These are phyloP conservation scores for Apiotrichum domesticum DNA, from an alignment of 1,284 basidiomycete genomes.

Conservation along the genomic window DNA sequence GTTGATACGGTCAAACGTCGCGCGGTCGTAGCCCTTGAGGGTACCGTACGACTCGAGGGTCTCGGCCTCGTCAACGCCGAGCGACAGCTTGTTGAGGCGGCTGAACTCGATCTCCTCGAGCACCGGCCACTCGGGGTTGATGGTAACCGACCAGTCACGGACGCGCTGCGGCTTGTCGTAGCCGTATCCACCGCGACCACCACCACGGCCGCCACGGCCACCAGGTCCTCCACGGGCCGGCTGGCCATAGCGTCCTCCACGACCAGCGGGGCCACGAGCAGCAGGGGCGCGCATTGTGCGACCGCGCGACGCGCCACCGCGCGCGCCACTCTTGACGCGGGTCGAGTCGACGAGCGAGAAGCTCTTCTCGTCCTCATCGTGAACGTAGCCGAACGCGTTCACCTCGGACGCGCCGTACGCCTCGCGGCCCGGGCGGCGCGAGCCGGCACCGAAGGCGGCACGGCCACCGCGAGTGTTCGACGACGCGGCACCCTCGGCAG, in stretches of 20 bases:
- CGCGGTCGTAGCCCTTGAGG: conserved; percentile 88
- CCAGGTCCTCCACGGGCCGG: conserved; percentile 35
- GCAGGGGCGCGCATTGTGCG: conserved; percentile 12
- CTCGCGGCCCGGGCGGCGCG: conserved; percentile 45
- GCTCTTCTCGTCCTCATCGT: conserved; percentile 95
- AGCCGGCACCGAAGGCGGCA: conserved; percentile 20
- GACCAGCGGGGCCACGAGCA: conserved; percentile 15
- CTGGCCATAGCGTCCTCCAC: conserved; percentile 27
- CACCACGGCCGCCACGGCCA: conserved; percentile 58
- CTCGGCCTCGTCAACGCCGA: conserved; percentile 86
- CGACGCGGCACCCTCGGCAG: conserved; percentile 55
- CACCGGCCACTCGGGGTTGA: conserved; percentile 86
- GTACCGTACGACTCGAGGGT: conserved; percentile 81
- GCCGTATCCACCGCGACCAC: conserved; percentile 74
- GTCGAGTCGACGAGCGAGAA: conserved; percentile 90
- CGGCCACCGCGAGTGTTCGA: conserved; percentile 53
- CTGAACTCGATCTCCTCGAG: conserved; percentile 97
- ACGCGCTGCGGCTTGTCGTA: conserved; percentile 89
- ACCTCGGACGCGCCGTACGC: conserved; percentile 57
- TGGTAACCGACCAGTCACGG: conserved; percentile 89
- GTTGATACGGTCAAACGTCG: conserved; percentile 82
- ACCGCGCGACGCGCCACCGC: conserved; percentile 56
- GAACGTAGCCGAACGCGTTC: conserved; percentile 96
- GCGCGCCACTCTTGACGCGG: conserved; percentile 47
- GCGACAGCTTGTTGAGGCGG: conserved; percentile 80